Evolutionary conservation across 371 early-diverging fungal genomes (phyloP), one percentile per base, ranked within the genome.

Genomic region (Ordospora pajunii): DNA sequence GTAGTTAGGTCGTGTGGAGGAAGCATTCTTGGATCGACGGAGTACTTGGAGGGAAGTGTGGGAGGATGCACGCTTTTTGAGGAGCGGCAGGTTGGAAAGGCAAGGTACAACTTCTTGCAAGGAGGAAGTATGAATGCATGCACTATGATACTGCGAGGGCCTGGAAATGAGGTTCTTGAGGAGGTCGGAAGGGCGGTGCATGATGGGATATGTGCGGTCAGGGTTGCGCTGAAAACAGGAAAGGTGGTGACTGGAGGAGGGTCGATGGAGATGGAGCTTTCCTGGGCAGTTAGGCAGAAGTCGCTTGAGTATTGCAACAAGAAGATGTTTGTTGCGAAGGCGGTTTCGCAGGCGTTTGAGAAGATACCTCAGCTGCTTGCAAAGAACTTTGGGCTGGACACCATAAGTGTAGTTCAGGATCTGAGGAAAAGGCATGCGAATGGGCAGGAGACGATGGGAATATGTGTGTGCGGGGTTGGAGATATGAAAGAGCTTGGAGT

Each of bases 311-410:
- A 93, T 82, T 89, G 91, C 78, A 94, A 92, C 72, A 94, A 94
- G 86, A 93, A 93, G 86, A 94, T 94, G 86, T 88, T 96, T 84
- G 90, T 99, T 63, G 90, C 93, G 84, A 89, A 89, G 51, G 94
- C 96, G 0, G 92, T 93, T 84, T 95, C 96, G 63, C 92, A 92
- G 84, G 96, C 98, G 11, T 89, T 97, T 70, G 99, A 99, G 86
- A 89, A 94, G 37, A 95, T 99, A 78, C 98, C 99, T 11, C 90
- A 95, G 83, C 95, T 95, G 85, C 88, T 99, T 37, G 92, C 94
- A 84, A 93, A 93, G 85, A 99, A 99, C 86, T 96, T 97, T 74
- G 99, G 99, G 70, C 93, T 97, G 77, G 98, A 99, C 84, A 90
- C 96, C n/a, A 96, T 95, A 10, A 93, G 92, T 84, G 90, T 93